Evolutionary conservation across 1,139 yeast genomes (phyloP).

Genomic region (Magnusiomyces ingens): DNA sequence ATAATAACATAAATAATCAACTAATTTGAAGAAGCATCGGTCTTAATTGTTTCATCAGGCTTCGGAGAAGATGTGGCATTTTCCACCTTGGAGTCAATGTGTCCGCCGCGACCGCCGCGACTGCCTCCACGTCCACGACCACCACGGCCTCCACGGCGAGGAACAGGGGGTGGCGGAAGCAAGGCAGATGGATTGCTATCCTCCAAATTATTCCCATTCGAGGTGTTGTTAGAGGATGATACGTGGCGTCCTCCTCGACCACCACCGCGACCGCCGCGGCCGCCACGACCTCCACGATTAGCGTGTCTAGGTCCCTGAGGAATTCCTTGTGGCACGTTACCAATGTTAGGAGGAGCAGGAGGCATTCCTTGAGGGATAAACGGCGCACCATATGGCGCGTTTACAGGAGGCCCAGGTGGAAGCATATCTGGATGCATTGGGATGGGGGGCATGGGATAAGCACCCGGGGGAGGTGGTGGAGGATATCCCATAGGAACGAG

Average conservation of each 20-base stretch:
- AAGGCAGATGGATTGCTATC: background rate
- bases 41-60: background rate
- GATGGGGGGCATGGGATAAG: slow-evolving; percentile 18
- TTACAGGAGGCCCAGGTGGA: slow-evolving; percentile 21
- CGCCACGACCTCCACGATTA: slow-evolving; percentile 26
- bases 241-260: slow-evolving; percentile 7
- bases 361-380: background rate
- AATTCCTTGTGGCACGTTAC: slow-evolving; percentile 23
- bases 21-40: background rate
- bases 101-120: background rate
- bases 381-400: background rate
- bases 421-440: slow-evolving; percentile 17
- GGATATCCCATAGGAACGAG: slow-evolving; percentile 15
- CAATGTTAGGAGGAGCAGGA: slow-evolving; percentile 9
- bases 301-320: slow-evolving; percentile 22
- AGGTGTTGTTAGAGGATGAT: background rate
- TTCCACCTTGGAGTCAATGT: background rate
- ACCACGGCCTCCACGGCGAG: slow-evolving; percentile 5
- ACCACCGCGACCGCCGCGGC: slow-evolving; percentile 19
- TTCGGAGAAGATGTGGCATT: background rate
- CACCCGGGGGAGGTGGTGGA: slow-evolving; percentile 13
- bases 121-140: slow-evolving; percentile 14
- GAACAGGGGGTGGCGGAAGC: background rate
- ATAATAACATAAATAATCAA: background rate
- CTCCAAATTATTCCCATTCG: background rate